Evolutionary conservation across 768 basidiomycete species (phyloP), one percentile per base, ranked within the genome.

Genomic region (Boletus pseudopeckii): DNA sequence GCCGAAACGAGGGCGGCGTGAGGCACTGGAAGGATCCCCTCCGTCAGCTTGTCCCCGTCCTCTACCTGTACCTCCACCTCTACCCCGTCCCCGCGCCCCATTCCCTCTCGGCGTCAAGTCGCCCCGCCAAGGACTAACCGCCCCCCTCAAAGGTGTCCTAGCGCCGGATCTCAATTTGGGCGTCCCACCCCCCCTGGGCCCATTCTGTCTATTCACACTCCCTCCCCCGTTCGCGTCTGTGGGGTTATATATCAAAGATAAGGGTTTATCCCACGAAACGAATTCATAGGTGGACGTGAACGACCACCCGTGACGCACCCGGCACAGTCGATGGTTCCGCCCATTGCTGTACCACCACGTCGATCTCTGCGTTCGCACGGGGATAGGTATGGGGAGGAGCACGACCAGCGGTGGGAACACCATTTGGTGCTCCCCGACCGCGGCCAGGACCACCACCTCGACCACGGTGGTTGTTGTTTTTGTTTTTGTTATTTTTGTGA

Each of bases 341-440:
- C 69, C 65, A 72, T 10, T 61, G 46, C 38, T 71, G 69, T 55
- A 66, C 52, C 10, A 40, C 48, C n/a, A 50, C 43, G 33, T 71
- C 71, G 10, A 59, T 41, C 7, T 72, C 65, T 47, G 48, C 24
- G 38, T 40, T 56, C 15, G 50, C 0, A 22, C 67, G 50, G 10
- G 64, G 47, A 17, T 71, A 72, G 20, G n/a, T 42, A 22, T 54
- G 47, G 37, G 38, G 53, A 44, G 57, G 54, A 15, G 30, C n/a
- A 32, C 34, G 48, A 4, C 20, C 15, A n/a, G 48, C 11, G 17
- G 30, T 40, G 52, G 43, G 33, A 36, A 15, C 46, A 7, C 18
- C 28, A 1, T 42, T 33, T 7, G 46, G 48, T 9, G 52, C 54
- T 44, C 57, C 45, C 13, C 48, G 45, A 18, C 69, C 61, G 0